Conservation (phyloP, 2,329 filamentous ascomycete genomes). For the Calonectria leucothoes region DNA sequence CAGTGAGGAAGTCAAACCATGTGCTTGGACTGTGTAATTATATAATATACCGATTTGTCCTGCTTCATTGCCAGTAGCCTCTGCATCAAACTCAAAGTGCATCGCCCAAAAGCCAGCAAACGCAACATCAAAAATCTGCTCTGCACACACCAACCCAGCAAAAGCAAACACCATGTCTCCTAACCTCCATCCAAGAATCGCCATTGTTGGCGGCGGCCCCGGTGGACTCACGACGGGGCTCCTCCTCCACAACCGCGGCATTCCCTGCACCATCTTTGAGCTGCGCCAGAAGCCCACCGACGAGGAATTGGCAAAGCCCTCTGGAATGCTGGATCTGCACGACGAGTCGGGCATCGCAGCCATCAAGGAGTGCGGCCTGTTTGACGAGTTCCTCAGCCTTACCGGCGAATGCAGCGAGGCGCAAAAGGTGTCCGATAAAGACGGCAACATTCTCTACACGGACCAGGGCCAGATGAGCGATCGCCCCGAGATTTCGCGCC, state of each 20-base stretch:
- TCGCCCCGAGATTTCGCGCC: slow-evolving; percentile 54
- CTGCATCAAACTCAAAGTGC: background rate
- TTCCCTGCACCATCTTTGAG: slow-evolving; percentile 62
- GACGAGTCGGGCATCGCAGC: slow-evolving; percentile 59
- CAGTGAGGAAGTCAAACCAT: background rate
- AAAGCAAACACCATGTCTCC: background rate
- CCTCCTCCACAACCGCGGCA: slow-evolving; percentile 56
- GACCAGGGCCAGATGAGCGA: slow-evolving; percentile 28
- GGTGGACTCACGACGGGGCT: slow-evolving; percentile 54
- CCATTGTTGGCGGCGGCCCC: slow-evolving; percentile 62
- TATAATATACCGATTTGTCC: background rate
- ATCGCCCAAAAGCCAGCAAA: background rate
- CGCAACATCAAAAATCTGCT: background rate
- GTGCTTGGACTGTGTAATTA: background rate
- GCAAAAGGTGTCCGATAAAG: slow-evolving; percentile 36
- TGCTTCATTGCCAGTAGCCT: too few relatives aligned
- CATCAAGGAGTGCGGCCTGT: slow-evolving; percentile 59
- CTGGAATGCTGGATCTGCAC: slow-evolving; percentile 66
- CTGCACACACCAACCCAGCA: background rate
- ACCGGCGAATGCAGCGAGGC: slow-evolving; percentile 43
- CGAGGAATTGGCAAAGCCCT: slow-evolving; percentile 48
- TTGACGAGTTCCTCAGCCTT: slow-evolving; percentile 57
- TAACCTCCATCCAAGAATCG: slow-evolving; percentile 45
- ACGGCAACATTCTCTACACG: slow-evolving; percentile 35
- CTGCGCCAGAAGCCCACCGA: slow-evolving; percentile 26